Base-by-base conservation (phyloP, 2,329 filamentous ascomycete species). In the Apiospora koreana region DNA sequence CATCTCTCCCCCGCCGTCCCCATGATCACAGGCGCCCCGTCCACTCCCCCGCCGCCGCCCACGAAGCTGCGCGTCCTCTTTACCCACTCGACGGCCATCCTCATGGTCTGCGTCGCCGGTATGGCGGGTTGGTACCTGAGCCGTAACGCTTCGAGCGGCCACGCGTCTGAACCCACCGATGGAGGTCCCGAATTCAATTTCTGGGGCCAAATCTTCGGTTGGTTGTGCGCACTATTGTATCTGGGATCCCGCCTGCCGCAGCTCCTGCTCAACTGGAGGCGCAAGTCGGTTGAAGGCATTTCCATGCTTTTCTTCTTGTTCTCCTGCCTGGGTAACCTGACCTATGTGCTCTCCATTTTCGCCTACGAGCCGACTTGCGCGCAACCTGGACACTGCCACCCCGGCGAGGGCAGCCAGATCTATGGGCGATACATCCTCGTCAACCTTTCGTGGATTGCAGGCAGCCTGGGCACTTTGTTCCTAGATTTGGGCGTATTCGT, bases 271-370 rank as follows among this genome's bases (percentile, higher is more conserved):
- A 99, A 98, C 81, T 97, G 94, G 84, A 90, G 93, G 25, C 92
- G 96, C 73, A 97, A 97, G 83, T 95, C 92, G 58, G 98, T 95
- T 0, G 95, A 98, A 69, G 96, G 96, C 3, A 92, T 99, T 25
- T 95, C 93, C 74, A 91, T 98, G 83, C 87, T 98, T 14, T 99
- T 98, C 83, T 98, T 98, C 84, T 85, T 98, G 28, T 98, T 99
- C 79, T 96, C 96, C 5, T 98, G 95, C 79, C 89, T 98, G 7
- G 96, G 96, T 2, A 99, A 99, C 80, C 81, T 97, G 74, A 98
- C 95, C 0, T 98, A 97, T 77, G 95, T 98, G 23, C 84, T 97
- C 46, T 95, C 92, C 46, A 98, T 99, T 75, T 87, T 98, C 73
- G 95, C 94, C 0, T 98, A 94, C 77, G 93, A 95, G 71, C 94